Evolutionary conservation across 2,329 filamentous ascomycete species (phyloP).

Genomic region (Aschersonia sp.): DNA sequence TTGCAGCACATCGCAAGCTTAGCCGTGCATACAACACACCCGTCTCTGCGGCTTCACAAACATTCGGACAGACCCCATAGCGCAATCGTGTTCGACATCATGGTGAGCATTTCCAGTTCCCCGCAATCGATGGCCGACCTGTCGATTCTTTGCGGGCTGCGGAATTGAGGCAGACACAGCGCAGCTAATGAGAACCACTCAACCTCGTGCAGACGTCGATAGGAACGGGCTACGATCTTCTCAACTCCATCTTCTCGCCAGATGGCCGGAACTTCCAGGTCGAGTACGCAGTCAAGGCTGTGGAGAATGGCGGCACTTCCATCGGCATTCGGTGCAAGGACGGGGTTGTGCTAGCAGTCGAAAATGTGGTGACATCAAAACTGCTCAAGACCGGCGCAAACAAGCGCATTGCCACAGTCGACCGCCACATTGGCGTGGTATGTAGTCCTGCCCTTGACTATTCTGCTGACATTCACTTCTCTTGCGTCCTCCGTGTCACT

Average conservation of each 20-base stretch:
- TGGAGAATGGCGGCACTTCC: constrained; percentile 93
- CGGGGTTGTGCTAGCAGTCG: constrained; percentile 86
- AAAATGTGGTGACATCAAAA: constrained; percentile 94
- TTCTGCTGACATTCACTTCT: not conserved
- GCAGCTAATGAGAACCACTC: constrained; percentile 1
- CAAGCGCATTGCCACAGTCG: constrained; percentile 91
- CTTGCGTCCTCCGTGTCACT: too few species aligned
- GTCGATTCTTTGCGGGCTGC: not conserved
- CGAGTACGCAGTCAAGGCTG: constrained; percentile 97
- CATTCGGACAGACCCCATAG: not conserved
- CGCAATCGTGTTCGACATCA: not conserved
- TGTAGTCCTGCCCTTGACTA: constrained; percentile 18
- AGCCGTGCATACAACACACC: too few species aligned
- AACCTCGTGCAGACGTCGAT: constrained; percentile 74
- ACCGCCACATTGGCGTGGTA: constrained; percentile 88
- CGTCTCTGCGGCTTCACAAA: too few species aligned
- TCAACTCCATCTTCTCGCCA: constrained; percentile 98
- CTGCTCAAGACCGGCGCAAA: constrained; percentile 89
- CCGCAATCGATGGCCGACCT: too few species aligned
- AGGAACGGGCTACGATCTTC: constrained; percentile 98
- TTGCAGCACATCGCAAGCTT: not conserved
- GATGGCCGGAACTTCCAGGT: constrained; percentile 99
- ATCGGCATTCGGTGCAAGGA: constrained; percentile 96
- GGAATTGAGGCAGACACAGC: not conserved
- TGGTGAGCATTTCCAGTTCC: constrained; percentile 5